Base-by-base conservation (phyloP, 177 flowering plant genomes). In the Vitis hybrid region DNA sequence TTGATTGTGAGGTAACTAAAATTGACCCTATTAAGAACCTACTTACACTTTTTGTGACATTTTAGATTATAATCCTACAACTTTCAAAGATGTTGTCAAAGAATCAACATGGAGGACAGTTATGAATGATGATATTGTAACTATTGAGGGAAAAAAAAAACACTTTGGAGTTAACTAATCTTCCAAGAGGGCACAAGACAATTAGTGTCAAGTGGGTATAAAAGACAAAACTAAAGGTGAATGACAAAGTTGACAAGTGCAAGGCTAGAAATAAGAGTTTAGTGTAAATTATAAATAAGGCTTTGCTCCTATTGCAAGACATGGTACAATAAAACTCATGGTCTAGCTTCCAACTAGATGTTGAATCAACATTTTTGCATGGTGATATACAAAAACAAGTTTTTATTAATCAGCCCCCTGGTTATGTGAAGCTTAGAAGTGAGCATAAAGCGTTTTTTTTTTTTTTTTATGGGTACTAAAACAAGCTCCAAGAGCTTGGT, bases 191-290 rank as follows among this genome's bases (percentile, higher is more conserved):
- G 48, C 51, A 61, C 3, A 61, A 70, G 51, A n/a, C 66, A 56
- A 70, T 70, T 50, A n/a, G 58, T 33, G 59, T 70, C 18, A 60
- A 70, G 33, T 61, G 66, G 66, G 58, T 70, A 26, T 70, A 60
- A 22, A 70, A 49, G 19, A 64, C 67, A 14, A 64, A 64, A 15
- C 14, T 64, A 29, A 64, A 64, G n/a, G 16, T 5, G 50, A 33
- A 51, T 64, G 49, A 9, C 14, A n/a, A 18, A 18, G 10, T 49
- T 33, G 53, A 20, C 56, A 48, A 6, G 67, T 64, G 10, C 48
- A 64, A 55, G 67, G 56, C 55, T 64, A 48, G 9, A 49, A 18
- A 16, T 26, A 51, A 51, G 29, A 48, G 7, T 64, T 29, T 26
- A 26, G 29, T 26, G 29, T 26, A 3, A 26, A 26, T 26, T 26